Evolutionary conservation across 2,329 filamentous ascomycete species (phyloP).

Genomic region (Colletotrichum orchidophilum): DNA sequence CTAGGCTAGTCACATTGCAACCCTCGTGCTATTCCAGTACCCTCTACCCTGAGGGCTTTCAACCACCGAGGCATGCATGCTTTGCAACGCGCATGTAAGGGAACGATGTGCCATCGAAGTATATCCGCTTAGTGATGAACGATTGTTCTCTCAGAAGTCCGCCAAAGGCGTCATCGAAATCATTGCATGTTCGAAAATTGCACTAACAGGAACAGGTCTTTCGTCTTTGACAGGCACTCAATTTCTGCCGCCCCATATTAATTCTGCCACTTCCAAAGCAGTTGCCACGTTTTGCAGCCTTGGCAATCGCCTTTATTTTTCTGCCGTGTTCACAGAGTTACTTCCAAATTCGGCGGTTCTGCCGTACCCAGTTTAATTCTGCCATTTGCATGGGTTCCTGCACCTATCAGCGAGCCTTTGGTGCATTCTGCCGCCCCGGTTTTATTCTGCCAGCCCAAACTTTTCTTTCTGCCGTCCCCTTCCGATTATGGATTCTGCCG

Average conservation of each 20-base stretch:
- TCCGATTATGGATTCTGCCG: not conserved
- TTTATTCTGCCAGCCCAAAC: not conserved
- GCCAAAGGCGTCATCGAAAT: not conserved
- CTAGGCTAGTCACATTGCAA: too few species aligned
- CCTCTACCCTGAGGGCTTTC: too few species aligned
- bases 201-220: not conserved
- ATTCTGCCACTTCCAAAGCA: not conserved
- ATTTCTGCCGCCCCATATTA: not conserved
- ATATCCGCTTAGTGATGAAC: too few species aligned
- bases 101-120: too few species aligned
- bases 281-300: too few species aligned
- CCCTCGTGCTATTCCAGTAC: too few species aligned
- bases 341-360: not conserved
- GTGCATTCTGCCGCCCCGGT: not conserved
- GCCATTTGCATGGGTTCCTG: not conserved
- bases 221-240: not conserved
- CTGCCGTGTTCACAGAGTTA: not conserved
- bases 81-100: too few species aligned
- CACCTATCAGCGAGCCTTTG: not conserved
- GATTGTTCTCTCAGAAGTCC: not conserved
- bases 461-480: not conserved
- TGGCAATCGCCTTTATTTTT: not conserved
- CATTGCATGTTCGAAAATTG: not conserved
- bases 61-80: too few species aligned
- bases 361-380: not conserved